Base-by-base conservation (phyloP, 257 asterid genomes). In the Przewalskia tangutica region DNA sequence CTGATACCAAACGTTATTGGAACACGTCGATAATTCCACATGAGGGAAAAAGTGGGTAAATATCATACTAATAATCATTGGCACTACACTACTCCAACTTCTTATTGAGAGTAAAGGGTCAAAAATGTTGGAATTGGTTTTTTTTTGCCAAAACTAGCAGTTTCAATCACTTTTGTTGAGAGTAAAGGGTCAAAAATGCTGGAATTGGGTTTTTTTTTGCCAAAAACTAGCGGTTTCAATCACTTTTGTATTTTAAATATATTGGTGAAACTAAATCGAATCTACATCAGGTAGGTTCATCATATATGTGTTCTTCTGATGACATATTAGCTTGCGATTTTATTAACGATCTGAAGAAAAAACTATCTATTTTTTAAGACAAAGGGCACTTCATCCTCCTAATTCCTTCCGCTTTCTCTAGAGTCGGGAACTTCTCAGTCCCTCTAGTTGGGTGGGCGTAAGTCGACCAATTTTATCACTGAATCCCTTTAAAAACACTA, bases 61-160 rank as follows among this genome's bases (percentile, higher is more conserved):
- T 27, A 44, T 68, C 54, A 71, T 44, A 23, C 34, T 46, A 65
- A 66, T 76, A 51, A 46, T 32, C 32, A 27, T 27, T 27, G 32
- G 32, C 32, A 42, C 46, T 77, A 81, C 32, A 42, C 46, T 77
- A 81, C 46, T 77, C 73, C 55, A 27, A 51, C 17, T 42, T 56
- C 63, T 82, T 75, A 85, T 83, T 87, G 89, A 64, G 82, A 27
- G 42, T 42, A 80, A 67, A 77, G 78, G 76, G 88, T 88, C 85
- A 85, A 87, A 67, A 58, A 50, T 18, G 44, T 48, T 27, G 64
- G 59, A 85, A 77, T 85, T 76, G 40, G 2, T 38, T 38, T 38
- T 38, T 36, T 38, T 38, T 38, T 38, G 2, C 40, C 23, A 84
- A n/a, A 68, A 56, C 64, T 87, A 78, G 80, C 83, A 85, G 89